Evolutionary conservation across 352 stramenopile species (phyloP), one percentile per base, ranked within the genome.

Genomic region (Pythium brachiatum): DNA sequence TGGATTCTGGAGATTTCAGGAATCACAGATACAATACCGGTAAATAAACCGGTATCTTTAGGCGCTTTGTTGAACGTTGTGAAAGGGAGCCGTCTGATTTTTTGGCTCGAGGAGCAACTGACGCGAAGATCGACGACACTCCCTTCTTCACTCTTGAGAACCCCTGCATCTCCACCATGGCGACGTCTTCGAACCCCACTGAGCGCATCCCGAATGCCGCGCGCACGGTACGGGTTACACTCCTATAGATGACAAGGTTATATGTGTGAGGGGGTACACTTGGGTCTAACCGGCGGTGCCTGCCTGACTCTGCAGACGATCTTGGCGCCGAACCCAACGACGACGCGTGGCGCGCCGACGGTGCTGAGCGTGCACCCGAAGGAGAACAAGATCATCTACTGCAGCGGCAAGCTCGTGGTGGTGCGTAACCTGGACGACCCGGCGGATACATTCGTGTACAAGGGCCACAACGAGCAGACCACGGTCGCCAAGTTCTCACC

Each of bases 401-500:
- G 84, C 71, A 92, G 77, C 60, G 91, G 90, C 43, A 98, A 97
- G 69, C 84, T 95, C 57, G 88, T 98, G 34, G 72, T 98, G 7
- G 84, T 97, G 56, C 85, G 91, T 51, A 93, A 94, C 72, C 68
- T 97, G 32, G 85, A 89, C 2, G 77, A 96, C 58, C 81, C 88
- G 60, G 78, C 68, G 5, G 81, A 96, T 59, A 91, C 80, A 57
- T 97, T 98, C 57, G 89, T 98, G 26, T 99, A 99, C 82, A 93
- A 97, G 53, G 95, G 95, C 58, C 96, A 99, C 76, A 96, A 96
- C 51, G 82, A 95, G 39, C 75, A 75, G 18, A 97, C 93, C 15
- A 98, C 92, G 0, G 87, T 94, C 21, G 90, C 90, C 57, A 96
- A 97, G 74, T 98, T 99, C 70, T 97, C 88, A 18, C 95, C 96